These are phyloP conservation scores for Alisma plantagoaquatica DNA, from an alignment of 106 monocot genomes.

Conservation along the genomic window DNA sequence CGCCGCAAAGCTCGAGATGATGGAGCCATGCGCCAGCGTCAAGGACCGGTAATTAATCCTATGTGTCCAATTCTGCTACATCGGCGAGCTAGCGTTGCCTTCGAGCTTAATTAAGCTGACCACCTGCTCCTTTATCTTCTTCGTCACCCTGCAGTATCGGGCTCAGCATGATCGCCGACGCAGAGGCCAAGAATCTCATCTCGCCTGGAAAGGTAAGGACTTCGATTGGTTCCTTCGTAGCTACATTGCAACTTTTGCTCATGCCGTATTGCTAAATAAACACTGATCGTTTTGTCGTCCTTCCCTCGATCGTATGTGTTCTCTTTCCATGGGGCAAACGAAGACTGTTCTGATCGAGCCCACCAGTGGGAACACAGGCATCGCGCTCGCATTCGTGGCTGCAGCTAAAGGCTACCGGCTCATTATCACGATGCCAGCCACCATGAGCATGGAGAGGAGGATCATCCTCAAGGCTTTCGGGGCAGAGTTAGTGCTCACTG, in stretches of 20 bases:
- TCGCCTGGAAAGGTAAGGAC: slow-evolving; percentile 46
- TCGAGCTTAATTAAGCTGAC: not conserved
- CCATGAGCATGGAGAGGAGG: slow-evolving; percentile 72
- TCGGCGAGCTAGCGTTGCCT: not conserved
- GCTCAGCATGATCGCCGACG: slow-evolving; percentile 72
- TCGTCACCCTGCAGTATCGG: slow-evolving; percentile 39
- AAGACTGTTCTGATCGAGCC: slow-evolving; percentile 69
- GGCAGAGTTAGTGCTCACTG: slow-evolving; percentile 50
- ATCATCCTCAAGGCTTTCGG: slow-evolving; percentile 59
- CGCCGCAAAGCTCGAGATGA: slow-evolving; percentile 64
- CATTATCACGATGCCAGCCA: slow-evolving; percentile 52
- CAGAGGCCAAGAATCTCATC: slow-evolving; percentile 60
- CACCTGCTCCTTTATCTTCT: not conserved
- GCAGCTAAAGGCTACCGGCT: slow-evolving; percentile 72
- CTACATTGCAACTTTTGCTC: not conserved
- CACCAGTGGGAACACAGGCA: slow-evolving; percentile 72
- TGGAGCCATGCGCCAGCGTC: slow-evolving; percentile 69
- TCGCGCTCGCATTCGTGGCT: slow-evolving; percentile 67
- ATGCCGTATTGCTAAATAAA: too few species aligned
- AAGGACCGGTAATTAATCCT: too few species aligned
- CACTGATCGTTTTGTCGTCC: too few species aligned
- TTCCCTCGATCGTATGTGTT: too few species aligned
- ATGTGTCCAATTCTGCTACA: too few species aligned
- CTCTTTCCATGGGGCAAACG: too few species aligned
- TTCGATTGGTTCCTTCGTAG: not conserved